Conservation (phyloP, 1,284 basidiomycete species). For the Kwoniella shivajii region DNA sequence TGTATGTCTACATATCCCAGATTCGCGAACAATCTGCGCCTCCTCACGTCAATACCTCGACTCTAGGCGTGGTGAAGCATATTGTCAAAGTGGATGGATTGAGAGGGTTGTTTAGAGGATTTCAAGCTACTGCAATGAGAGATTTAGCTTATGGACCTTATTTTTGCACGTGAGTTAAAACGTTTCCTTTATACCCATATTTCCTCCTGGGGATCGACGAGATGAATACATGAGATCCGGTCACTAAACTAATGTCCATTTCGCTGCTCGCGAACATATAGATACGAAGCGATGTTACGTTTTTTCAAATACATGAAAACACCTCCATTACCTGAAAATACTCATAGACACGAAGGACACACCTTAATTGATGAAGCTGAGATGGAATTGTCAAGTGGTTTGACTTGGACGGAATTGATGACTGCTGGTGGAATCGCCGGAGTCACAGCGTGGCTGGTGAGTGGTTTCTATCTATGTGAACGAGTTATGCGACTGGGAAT, state of each 20-base stretch:
- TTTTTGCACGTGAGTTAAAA: constrained; percentile 66
- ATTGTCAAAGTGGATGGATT: constrained; percentile 65
- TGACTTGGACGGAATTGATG: constrained; percentile 66
- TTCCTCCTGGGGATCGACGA: too few relatives aligned
- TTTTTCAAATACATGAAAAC: constrained; percentile 56
- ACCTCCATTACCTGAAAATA: constrained; percentile 21
- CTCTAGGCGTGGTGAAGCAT: constrained; percentile 59
- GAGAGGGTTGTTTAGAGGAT: constrained; percentile 73
- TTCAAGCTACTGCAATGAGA: constrained; percentile 68
- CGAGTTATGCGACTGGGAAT: too few relatives aligned
- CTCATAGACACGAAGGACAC: constrained; percentile 35
- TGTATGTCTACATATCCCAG: constrained; percentile 23
- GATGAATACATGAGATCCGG: background rate
- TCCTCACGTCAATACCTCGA: constrained; percentile 52
- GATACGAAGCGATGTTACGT: constrained; percentile 74
- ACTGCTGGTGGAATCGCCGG: constrained; percentile 79
- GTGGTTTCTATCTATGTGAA: constrained; percentile 20
- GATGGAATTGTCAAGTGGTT: constrained; percentile 53
- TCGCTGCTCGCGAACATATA: constrained; percentile 1
- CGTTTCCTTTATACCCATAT: background rate
- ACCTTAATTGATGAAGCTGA: constrained; percentile 59
- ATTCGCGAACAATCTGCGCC: constrained; percentile 69
- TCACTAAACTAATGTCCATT: background rate
- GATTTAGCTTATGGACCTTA: constrained; percentile 81
- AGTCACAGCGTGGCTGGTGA: constrained; percentile 53